Conservation (phyloP, 805 yeast genomes). For the Isabelozyma rhagii region DNA sequence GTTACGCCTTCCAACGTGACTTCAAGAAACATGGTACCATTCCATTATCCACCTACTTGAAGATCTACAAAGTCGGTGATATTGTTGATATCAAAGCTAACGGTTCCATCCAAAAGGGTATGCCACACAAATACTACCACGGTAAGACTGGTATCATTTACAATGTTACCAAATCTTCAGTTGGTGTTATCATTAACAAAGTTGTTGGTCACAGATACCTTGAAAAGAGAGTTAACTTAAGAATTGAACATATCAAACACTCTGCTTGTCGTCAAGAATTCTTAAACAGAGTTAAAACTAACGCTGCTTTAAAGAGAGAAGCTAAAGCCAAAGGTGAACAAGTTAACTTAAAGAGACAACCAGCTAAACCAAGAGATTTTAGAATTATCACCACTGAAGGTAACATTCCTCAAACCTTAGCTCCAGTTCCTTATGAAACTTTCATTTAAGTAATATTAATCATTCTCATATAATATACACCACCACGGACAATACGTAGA, state of each 20-base stretch:
- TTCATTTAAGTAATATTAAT: constrained; percentile 64
- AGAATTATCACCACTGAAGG: constrained; percentile 78
- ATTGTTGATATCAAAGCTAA: constrained; percentile 99
- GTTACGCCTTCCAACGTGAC: constrained; percentile 99
- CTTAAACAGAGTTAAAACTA: constrained; percentile 96
- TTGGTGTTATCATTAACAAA: constrained; percentile 98
- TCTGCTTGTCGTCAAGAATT: constrained; percentile 99
- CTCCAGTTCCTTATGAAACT: constrained; percentile 99
- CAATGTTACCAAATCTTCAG: constrained; percentile 98
- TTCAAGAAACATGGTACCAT: constrained; percentile 96
- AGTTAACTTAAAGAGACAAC: constrained; percentile 95
- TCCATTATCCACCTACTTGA: constrained; percentile 94
- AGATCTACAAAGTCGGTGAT: constrained; percentile 98
- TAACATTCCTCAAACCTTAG: constrained; percentile 92
- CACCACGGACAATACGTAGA: too few species aligned
- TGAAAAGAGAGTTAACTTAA: constrained; percentile 97
- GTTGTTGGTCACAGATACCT: constrained; percentile 98
- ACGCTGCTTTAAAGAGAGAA: constrained; percentile 89
- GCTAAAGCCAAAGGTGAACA: constrained; percentile 93
- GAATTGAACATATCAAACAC: constrained; percentile 99
- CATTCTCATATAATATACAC: too few species aligned
- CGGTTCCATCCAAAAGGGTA: constrained; percentile 99
- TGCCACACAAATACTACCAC: constrained; percentile 99
- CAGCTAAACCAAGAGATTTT: constrained; percentile 95
- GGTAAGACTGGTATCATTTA: constrained; percentile 99